Evolutionary conservation across 306 rosid genomes (phyloP).

Genomic region (Sicyos baderoa): DNA sequence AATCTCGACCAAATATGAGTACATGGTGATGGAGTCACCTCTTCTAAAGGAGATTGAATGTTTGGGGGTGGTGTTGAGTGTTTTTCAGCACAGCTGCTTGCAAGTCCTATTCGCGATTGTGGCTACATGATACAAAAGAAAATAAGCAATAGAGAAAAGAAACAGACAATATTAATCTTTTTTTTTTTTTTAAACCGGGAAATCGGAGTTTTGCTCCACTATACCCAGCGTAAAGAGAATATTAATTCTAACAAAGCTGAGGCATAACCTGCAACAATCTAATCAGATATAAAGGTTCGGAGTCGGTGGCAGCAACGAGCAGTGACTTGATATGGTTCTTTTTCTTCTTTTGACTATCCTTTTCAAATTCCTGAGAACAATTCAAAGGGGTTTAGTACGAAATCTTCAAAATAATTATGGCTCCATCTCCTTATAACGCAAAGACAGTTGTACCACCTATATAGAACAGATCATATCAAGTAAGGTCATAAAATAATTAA

Average conservation of each 20-base stretch:
- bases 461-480: too few species aligned
- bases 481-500: too few species aligned
- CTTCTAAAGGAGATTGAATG: slow-evolving; percentile 66
- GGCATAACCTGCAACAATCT: slow-evolving; percentile 73
- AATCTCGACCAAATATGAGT: too few species aligned
- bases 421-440: too few species aligned
- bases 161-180: slow-evolving; percentile 18
- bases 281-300: slow-evolving; percentile 79
- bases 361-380: slow-evolving; percentile 71
- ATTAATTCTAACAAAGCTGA: slow-evolving; percentile 19
- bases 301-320: slow-evolving; percentile 86
- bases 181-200: too few species aligned
- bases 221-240: too few species aligned
- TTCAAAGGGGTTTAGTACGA: slow-evolving; percentile 17
- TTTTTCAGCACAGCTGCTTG: slow-evolving; percentile 79
- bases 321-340: slow-evolving; percentile 76
- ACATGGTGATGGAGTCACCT: slow-evolving; percentile 40
- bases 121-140: slow-evolving; percentile 32
- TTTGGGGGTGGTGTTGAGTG: slow-evolving; percentile 55
- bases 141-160: slow-evolving; percentile 22
- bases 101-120: slow-evolving; percentile 77
- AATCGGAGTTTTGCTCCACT: too few species aligned
- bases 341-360: slow-evolving; percentile 89
- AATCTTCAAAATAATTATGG: background rate
- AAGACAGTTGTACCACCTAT: too few species aligned